Evolutionary conservation across 352 stramenopile species (phyloP).

Genomic region (Lagenidium giganteum): DNA sequence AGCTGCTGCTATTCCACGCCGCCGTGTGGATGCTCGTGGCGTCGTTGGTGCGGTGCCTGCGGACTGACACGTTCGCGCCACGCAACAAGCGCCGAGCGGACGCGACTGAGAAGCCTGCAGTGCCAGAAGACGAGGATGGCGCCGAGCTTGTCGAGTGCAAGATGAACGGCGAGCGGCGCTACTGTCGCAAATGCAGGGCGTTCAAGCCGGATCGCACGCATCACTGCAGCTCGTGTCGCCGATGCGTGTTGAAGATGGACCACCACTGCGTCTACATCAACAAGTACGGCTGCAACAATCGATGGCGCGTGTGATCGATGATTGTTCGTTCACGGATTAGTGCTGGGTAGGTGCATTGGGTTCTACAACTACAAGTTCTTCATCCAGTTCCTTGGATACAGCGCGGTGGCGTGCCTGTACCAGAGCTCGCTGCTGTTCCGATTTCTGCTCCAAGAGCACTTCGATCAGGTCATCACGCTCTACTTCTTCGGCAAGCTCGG

Average conservation of each 20-base stretch:
- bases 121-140: background rate
- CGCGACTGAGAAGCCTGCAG: too few species aligned
- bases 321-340: background rate
- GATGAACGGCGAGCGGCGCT: conserved; percentile 56
- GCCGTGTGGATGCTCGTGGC: conserved; percentile 50
- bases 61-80: conserved; percentile 44
- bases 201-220: conserved; percentile 78
- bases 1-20: conserved; percentile 51
- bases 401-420: conserved; percentile 58
- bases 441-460: conserved; percentile 44
- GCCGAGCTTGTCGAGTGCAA: conserved; percentile 49
- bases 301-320: background rate
- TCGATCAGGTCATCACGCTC: conserved; percentile 44
- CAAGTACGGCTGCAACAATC: conserved; percentile 43
- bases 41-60: conserved; percentile 50
- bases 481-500: conserved; percentile 52
- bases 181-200: conserved; percentile 71
- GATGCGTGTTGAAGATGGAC: conserved; percentile 86
- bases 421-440: conserved; percentile 61
- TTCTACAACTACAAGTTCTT: conserved; percentile 91
- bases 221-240: conserved; percentile 72
- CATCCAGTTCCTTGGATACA: conserved; percentile 80
- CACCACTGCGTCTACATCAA: conserved; percentile 89
- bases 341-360: conserved; percentile 61
- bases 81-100: conserved; percentile 15